Evolutionary conservation across 1,284 basidiomycete genomes (phyloP), one percentile per base, ranked within the genome.

Genomic region (Waitea zeae): DNA sequence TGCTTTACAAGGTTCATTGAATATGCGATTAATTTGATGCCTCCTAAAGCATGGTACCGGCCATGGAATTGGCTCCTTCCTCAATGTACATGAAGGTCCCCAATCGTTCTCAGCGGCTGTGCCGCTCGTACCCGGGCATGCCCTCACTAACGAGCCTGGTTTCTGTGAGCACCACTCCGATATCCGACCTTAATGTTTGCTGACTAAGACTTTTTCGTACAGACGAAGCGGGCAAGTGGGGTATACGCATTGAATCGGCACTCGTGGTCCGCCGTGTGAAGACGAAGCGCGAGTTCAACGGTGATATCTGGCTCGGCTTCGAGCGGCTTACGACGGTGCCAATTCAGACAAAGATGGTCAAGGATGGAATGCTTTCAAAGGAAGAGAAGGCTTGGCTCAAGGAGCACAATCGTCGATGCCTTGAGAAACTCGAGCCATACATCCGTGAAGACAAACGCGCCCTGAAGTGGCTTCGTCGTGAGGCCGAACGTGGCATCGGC

Each of bases 301-400:
- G 73, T 17, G 64, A 74, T 44, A 57, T 70, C 28, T 93, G 82
- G 79, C 67, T 90, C 17, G 76, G 75, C 4, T 93, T 92, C 49
- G 86, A 92, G 54, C 75, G 82, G 9, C 60, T 93, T 41, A 92
- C 90, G 2, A 80, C 78, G 51, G 88, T 92, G 3, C 93, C 95
- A 0, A 95, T 98, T 48, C 84, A 93, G 57, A 86, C 83, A 2
- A 71, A 74, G 44, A 80, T 98, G 67, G 75, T 97, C 36, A 84
- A 90, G 48, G 74, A 79, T 37, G 61, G 55, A 28, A 72, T 97
- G 67, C 65, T 97, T 42, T 75, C 75, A 9, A 80, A 77, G 47
- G 78, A 81, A 38, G 90, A 98, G 62, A 79, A 79, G 46, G 56
- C 70, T 39, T 96, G 92, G 92, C 50, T 98, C 36, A 92, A 89